phyloP scores from a whole-genome alignment of 306 rosid genomes.

The Mimosa bimucronata region DNA sequence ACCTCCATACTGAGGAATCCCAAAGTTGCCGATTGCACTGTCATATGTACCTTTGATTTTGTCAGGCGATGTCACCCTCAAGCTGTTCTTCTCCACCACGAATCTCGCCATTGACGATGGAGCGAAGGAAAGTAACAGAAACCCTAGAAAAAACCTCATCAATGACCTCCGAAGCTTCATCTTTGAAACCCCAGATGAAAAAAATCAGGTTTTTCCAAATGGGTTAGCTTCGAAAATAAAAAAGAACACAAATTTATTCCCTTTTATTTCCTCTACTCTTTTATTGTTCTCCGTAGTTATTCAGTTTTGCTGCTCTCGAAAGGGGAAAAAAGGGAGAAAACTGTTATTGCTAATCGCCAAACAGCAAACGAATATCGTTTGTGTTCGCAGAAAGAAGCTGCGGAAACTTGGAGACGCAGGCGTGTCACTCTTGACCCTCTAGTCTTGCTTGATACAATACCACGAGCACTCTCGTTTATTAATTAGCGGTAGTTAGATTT shows the following conservation, averaged over 20 bases:
- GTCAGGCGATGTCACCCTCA: conserved; percentile 91
- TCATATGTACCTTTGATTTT: conserved; percentile 75
- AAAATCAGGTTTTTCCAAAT: conserved; percentile 30
- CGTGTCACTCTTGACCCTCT: neutral
- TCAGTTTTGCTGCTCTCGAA: neutral
- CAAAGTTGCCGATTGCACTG: conserved; percentile 98
- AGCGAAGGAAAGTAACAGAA: conserved; percentile 54
- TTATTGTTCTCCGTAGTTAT: neutral
- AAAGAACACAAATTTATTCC: conserved; percentile 26
- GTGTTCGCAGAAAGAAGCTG: neutral
- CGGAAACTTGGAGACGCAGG: conserved; percentile 30
- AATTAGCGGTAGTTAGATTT: neutral
- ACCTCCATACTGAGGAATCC: conserved; percentile 97
- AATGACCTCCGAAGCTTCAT: conserved; percentile 69
- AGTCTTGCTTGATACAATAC: neutral
- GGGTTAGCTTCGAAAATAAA: conserved; percentile 37
- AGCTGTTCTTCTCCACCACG: conserved; percentile 96
- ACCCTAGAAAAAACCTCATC: conserved; percentile 62
- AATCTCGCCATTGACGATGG: conserved; percentile 69
- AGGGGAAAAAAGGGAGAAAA: neutral
- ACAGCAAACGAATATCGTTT: neutral
- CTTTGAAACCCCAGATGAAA: conserved; percentile 17
- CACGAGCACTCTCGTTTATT: neutral
- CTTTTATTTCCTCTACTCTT: neutral
- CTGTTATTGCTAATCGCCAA: neutral